These are phyloP conservation scores for Didymella exigua DNA, from an alignment of 2,329 filamentous ascomycete species.

Conservation along the genomic window DNA sequence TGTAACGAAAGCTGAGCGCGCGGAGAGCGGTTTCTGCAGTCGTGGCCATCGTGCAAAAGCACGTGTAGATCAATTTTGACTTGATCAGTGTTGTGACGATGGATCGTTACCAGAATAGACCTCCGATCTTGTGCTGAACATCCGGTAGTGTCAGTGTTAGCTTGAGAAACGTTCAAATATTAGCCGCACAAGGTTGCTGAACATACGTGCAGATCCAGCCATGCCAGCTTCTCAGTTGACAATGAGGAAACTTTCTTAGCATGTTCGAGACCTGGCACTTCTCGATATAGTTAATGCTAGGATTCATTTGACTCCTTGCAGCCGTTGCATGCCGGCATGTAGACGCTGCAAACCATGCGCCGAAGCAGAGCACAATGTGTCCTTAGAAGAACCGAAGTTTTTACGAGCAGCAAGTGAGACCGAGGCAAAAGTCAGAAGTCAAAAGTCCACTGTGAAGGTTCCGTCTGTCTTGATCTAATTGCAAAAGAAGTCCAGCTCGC, in stretches of 20 bases:
- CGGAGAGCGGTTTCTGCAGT: not conserved
- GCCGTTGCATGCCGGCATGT: not conserved
- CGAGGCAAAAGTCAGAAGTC: not conserved
- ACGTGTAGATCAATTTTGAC: not conserved
- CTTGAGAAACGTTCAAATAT: not conserved
- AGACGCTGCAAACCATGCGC: not conserved
- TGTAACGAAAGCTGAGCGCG: not conserved
- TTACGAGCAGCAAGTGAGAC: not conserved
- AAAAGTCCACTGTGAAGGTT: not conserved
- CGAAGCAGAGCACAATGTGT: not conserved
- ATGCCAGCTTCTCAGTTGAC: not conserved
- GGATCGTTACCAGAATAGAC: not conserved
- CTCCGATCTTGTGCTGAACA: not conserved
- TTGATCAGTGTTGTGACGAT: not conserved
- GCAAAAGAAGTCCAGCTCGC: not conserved
- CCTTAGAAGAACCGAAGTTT: not conserved
- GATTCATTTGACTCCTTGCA: not conserved
- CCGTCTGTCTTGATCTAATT: not conserved
- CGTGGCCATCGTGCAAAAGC: not conserved
- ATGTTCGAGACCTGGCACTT: not conserved
- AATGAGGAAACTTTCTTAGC: not conserved
- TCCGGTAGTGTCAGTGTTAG: not conserved
- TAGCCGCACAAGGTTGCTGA: not conserved
- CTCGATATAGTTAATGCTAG: not conserved
- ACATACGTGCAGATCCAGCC: not conserved